These are phyloP conservation scores for Globisporangium spinosum DNA, from an alignment of 352 stramenopile genomes.

Conservation along the genomic window DNA sequence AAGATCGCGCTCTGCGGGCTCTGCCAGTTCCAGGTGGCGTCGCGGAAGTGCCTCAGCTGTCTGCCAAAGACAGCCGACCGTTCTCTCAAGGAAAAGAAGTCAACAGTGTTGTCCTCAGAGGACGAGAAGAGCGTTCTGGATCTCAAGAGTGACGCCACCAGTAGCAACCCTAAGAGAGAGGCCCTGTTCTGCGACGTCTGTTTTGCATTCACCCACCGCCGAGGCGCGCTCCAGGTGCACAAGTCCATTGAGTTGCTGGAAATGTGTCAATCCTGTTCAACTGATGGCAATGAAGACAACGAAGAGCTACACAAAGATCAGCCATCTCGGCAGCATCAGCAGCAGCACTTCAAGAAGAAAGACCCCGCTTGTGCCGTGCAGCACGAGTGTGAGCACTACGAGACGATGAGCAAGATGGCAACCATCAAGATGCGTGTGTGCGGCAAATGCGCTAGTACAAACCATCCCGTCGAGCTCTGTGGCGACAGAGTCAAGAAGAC, in stretches of 20 bases:
- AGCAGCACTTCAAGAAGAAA: not conserved
- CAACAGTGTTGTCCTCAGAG: not conserved
- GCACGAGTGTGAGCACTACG: constrained; percentile 37
- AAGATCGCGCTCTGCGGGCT: constrained; percentile 42
- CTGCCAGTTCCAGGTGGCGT: constrained; percentile 64
- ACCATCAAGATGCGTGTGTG: constrained; percentile 34
- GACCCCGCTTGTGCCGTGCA: constrained; percentile 32
- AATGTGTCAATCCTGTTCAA: constrained; percentile 34
- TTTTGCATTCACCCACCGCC: constrained; percentile 51
- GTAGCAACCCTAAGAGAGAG: constrained; percentile 20
- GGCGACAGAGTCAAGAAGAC: constrained; percentile 27
- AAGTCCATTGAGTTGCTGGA: constrained; percentile 39
- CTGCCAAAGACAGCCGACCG: constrained; percentile 4
- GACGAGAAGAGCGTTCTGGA: not conserved
- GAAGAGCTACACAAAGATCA: constrained; percentile 3
- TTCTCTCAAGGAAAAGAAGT: constrained; percentile 15
- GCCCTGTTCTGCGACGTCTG: constrained; percentile 62
- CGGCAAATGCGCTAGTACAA: constrained; percentile 31
- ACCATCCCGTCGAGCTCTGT: constrained; percentile 45
- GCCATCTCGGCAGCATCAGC: not conserved
- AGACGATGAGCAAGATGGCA: not conserved
- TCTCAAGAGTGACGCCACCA: not conserved
- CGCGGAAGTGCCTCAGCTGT: constrained; percentile 44
- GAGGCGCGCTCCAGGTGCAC: constrained; percentile 41
- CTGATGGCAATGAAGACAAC: not conserved